Evolutionary conservation across 2,329 filamentous ascomycete species (phyloP).

Genomic region (Macrophomina tecta): DNA sequence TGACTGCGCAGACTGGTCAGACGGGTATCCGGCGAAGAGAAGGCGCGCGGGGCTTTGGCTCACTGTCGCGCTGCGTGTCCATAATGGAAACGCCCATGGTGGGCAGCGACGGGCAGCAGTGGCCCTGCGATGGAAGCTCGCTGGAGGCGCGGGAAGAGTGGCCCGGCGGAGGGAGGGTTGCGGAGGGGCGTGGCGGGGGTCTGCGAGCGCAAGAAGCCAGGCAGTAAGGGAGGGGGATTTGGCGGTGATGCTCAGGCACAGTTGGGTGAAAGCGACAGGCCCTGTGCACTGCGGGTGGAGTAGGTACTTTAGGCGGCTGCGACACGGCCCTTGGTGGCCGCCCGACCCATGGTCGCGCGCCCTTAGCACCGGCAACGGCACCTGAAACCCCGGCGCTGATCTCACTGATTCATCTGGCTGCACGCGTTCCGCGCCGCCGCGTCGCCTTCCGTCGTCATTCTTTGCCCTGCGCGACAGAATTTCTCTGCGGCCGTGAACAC

Average conservation of each 20-base stretch:
- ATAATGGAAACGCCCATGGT: constrained; percentile 86
- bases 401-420: not conserved
- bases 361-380: not conserved
- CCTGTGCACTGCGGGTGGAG: constrained; percentile 17
- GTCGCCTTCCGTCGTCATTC: not conserved
- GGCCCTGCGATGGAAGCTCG: constrained; percentile 16
- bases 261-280: constrained; percentile 21
- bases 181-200: not conserved
- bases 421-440: not conserved
- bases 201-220: constrained; percentile 1
- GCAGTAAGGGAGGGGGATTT: constrained; percentile 11
- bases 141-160: constrained; percentile 12
- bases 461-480: too few species aligned
- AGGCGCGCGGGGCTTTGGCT: constrained; percentile 27
- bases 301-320: too few species aligned
- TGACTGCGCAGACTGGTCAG: constrained; percentile 58
- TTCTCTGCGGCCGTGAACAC: too few species aligned
- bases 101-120: constrained; percentile 28
- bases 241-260: constrained; percentile 23
- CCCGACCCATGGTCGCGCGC: constrained; percentile 25
- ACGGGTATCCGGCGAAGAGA: not conserved
- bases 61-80: constrained; percentile 80
- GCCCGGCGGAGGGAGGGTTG: not conserved
- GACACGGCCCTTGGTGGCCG: too few species aligned
- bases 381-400: too few species aligned